These are phyloP conservation scores for Aspergillus proliferans DNA, from an alignment of 2,329 filamentous ascomycete genomes.

Conservation along the genomic window DNA sequence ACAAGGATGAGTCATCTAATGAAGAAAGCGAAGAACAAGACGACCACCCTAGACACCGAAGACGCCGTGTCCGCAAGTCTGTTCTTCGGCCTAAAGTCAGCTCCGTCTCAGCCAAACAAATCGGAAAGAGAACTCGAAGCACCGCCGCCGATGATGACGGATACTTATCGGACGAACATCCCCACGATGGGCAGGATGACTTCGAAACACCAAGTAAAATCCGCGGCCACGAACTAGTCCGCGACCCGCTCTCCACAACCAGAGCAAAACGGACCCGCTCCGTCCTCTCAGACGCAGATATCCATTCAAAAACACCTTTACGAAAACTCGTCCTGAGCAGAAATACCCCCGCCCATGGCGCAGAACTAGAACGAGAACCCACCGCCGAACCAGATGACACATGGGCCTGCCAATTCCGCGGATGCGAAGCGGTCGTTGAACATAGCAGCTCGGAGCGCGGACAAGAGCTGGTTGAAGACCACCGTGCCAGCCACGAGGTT, in stretches of 20 bases:
- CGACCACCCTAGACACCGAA: conserved; percentile 17
- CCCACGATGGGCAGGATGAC: conserved; percentile 20
- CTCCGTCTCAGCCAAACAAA: conserved; percentile 33
- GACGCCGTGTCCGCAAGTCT: conserved; percentile 35
- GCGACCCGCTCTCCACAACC: conserved; percentile 25
- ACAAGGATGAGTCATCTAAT: conserved; percentile 27
- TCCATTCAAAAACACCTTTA: conserved; percentile 19
- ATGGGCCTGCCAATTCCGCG: conserved; percentile 28
- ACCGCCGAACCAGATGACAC: conserved; percentile 20
- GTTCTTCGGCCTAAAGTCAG: conserved; percentile 39
- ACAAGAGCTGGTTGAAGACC: conserved; percentile 27
- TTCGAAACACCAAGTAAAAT: conserved; percentile 30
- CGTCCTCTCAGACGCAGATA: conserved; percentile 21
- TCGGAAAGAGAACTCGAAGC: conserved; percentile 37
- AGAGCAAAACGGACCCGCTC: conserved; percentile 25
- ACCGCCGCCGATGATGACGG: conserved; percentile 16
- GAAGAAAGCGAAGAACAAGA: conserved; percentile 23
- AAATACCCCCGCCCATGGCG: conserved; percentile 7
- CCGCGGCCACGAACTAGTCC: conserved; percentile 28
- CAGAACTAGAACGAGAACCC: conserved; percentile 6
- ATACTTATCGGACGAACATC: conserved; percentile 18
- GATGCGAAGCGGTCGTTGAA: conserved; percentile 26
- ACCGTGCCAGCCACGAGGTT: conserved; percentile 28
- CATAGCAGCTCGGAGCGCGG: conserved; percentile 28
- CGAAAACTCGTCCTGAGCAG: conserved; percentile 22